Evolutionary conservation across 2,329 filamentous ascomycete genomes (phyloP), one percentile per base, ranked within the genome.

Genomic region (Microcyclospora tardicrescens): DNA sequence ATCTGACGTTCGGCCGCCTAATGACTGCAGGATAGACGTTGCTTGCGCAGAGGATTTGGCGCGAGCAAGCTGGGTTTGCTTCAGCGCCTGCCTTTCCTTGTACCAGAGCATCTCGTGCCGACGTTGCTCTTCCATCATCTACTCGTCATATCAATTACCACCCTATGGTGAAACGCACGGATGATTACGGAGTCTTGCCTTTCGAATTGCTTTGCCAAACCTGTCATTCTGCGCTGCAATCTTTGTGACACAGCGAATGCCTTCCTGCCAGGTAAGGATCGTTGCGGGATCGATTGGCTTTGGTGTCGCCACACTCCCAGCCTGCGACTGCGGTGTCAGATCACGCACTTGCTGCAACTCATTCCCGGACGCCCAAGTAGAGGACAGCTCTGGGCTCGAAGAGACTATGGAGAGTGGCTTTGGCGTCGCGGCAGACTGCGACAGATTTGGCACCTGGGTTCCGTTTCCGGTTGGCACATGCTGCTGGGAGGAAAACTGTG

Each of bases 71-170:
- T 58, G 54, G 1, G 41, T 46, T n/a, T 53, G 48, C 44, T 60
- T 61, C 19, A 61, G 38, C 12, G 48, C 50, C 43, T 58, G 57
- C 27, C 56, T 44, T 33, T 55, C 56, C 11, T 42, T 44, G 33
- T 56, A 59, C 67, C 78, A 82, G 46, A 73, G 68, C 46, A 66
- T 66, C 47, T 81, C 75, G 48, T 81, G 71, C 31, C 68, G 65
- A 49, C 76, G 69, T 54, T 82, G 77, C 32, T 74, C 68, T 39
- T 67, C 66, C 43, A 81, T 79, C 57, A 82, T 65, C 60, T 76
- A 43, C 2, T 36, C 27, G 40, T 13, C 16, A 33, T 14, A 32
- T 28, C 24, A n/a, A 10, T 27, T 27, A 16, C 24, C 10, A 13
- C 6, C 33, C 15, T 10, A 5, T 32, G 6, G 4, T 15, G 30